Base-by-base conservation (phyloP, 2,329 filamentous ascomycete species). In the Pseudopithomyces chartarum region DNA sequence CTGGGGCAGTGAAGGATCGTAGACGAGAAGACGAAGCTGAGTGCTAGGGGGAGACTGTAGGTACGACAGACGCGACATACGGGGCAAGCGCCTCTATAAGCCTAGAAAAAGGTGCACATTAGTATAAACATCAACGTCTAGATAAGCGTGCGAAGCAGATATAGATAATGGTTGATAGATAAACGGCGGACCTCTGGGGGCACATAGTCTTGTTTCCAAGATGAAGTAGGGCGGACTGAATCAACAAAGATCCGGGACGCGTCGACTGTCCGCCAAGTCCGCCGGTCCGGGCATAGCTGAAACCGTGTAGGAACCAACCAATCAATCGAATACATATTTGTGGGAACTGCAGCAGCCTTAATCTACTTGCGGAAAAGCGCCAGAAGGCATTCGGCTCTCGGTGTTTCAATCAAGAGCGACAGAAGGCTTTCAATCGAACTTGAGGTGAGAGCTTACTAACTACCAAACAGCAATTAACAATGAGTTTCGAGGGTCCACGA, bases 1-100 rank as follows among this genome's bases (percentile, higher is more conserved):
- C 46, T 58, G 51, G 29, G 52, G 46, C 22, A 55, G 39, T 20
- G 4, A 29, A 48, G 54, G 49, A 48, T 48, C 34, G 46, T 40
- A 29, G 43, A 53, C n/a, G 33, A 22, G 34, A 54, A 57, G 55
- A 54, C 47, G 42, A 54, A 57, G 51, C 51, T 33, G 55, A 53
- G 55, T 26, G 50, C 55, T 57, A 50, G 55, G 55, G 49, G 49
- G 50, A 57, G 55, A 53, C 40, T 57, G 43, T 33, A 58, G 45
- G 55, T 58, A 55, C 39, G 8, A 36, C 43, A 39, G 48, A 7
- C 33, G 48, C 48, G 42, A 52, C 13, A 50, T 38, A 58, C 34
- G 38, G 46, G 52, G 55, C 44, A 58, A 23, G 38, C 34, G 52
- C 51, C 52, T 50, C 45, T 58, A 58, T 17, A 45, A 58, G 40